Conservation (phyloP, 805 yeast genomes). For the Candida maris region DNA sequence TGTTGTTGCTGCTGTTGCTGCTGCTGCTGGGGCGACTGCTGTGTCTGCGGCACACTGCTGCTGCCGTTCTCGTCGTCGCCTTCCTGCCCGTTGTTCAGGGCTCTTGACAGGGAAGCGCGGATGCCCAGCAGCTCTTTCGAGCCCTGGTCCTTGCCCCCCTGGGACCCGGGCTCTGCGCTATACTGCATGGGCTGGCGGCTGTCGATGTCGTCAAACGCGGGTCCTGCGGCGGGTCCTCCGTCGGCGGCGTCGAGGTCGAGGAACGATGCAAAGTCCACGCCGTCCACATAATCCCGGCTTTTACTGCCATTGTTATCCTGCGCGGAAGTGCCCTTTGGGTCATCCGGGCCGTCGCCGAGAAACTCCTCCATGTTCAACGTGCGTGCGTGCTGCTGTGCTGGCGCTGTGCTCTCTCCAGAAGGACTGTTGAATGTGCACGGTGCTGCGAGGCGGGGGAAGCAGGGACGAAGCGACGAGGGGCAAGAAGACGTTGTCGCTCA, state of each 20-base stretch:
- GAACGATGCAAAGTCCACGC: conserved; percentile 8
- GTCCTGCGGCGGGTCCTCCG: background rate
- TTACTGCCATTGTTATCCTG: background rate
- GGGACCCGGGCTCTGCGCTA: background rate
- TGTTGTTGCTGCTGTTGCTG: background rate
- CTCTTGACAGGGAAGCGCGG: conserved; percentile 21
- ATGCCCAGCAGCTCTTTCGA: conserved; percentile 8
- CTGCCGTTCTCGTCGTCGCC: conserved; percentile 7
- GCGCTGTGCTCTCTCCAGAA: no score
- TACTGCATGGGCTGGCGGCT: conserved; percentile 1
- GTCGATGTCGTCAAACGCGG: background rate
- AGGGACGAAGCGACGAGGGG: no score
- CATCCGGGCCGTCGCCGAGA: background rate
- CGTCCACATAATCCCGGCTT: background rate
- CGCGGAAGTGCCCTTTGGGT: background rate
- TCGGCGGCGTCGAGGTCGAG: conserved; percentile 1
- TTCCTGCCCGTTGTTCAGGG: conserved; percentile 14
- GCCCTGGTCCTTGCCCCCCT: background rate
- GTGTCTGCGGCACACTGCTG: background rate
- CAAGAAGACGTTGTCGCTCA: no score
- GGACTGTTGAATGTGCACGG: no score
- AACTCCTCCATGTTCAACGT: background rate
- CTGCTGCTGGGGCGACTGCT: background rate
- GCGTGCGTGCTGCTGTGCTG: no score
- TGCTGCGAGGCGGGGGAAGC: no score